phyloP scores from a whole-genome alignment of 306 rosid species.

The Cucurbita maxima region DNA sequence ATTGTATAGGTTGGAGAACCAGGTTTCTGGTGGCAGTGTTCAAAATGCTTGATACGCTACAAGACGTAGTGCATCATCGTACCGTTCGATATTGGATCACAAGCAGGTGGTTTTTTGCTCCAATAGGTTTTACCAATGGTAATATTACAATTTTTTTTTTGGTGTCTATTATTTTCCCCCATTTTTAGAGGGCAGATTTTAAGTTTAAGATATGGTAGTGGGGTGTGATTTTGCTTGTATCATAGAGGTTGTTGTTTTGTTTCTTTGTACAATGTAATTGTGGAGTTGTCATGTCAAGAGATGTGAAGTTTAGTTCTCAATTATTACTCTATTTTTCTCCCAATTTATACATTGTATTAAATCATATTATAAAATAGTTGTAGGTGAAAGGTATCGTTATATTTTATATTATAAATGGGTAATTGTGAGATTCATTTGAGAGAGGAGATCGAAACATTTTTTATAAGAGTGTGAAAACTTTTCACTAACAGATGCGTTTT shows the following conservation, averaged over 20 bases:
- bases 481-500: no score
- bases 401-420: no score
- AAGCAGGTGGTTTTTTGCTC: background rate
- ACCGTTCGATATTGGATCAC: background rate
- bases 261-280: constrained; percentile 8
- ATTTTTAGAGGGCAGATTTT: constrained; percentile 1
- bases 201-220: constrained; percentile 1
- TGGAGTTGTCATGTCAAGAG: constrained; percentile 3
- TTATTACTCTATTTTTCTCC: no score
- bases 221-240: constrained; percentile 3
- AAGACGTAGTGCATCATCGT: background rate
- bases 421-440: no score
- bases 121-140: background rate
- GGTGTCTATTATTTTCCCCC: constrained; percentile 17
- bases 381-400: no score
- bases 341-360: no score
- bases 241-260: constrained; percentile 5
- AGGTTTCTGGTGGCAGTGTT: constrained; percentile 1
- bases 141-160: background rate
- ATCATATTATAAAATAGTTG: no score
- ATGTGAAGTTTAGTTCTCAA: background rate
- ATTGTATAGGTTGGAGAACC: background rate
- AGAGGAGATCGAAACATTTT: no score
- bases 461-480: no score
- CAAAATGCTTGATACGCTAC: background rate